These are phyloP conservation scores for Claviceps sp. DNA, from an alignment of 2,329 filamentous ascomycete species.

Conservation along the genomic window DNA sequence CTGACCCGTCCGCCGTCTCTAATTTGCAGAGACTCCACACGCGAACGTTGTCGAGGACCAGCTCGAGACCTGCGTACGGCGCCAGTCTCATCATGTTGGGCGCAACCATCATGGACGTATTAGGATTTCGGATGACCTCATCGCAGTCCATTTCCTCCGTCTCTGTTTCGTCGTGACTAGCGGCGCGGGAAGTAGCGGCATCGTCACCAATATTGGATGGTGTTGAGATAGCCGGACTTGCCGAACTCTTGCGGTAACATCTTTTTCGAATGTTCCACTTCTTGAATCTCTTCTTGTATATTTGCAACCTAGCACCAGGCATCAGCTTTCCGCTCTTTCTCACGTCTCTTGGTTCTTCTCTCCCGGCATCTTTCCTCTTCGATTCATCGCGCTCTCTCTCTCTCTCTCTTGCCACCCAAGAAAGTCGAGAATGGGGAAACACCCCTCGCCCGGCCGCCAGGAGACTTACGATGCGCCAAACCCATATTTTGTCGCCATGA, in stretches of 20 bases:
- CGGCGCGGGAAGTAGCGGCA: background rate
- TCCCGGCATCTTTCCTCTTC: background rate
- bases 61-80: constrained; percentile 17
- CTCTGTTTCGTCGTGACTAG: background rate
- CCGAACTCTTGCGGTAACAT: constrained; percentile 17
- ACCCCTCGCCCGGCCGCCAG: background rate
- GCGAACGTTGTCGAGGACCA: constrained; percentile 20
- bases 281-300: constrained; percentile 26
- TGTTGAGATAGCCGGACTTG: constrained; percentile 1
- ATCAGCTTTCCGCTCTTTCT: background rate
- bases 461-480: constrained; percentile 24
- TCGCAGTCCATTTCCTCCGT: constrained; percentile 1
- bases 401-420: background rate
- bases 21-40: constrained; percentile 23
- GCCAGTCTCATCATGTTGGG: constrained; percentile 12
- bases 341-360: no score
- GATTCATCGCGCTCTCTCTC: background rate
- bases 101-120: constrained; percentile 10
- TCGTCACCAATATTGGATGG: background rate
- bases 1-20: constrained; percentile 13
- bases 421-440: background rate
- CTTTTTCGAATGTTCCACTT: constrained; percentile 26
- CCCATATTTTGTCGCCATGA: constrained; percentile 20
- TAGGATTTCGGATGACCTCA: background rate
- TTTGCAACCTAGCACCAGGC: constrained; percentile 18